Base-by-base conservation (phyloP, 495 filamentous ascomycete genomes). In the Penicillium bovifimosum region DNA sequence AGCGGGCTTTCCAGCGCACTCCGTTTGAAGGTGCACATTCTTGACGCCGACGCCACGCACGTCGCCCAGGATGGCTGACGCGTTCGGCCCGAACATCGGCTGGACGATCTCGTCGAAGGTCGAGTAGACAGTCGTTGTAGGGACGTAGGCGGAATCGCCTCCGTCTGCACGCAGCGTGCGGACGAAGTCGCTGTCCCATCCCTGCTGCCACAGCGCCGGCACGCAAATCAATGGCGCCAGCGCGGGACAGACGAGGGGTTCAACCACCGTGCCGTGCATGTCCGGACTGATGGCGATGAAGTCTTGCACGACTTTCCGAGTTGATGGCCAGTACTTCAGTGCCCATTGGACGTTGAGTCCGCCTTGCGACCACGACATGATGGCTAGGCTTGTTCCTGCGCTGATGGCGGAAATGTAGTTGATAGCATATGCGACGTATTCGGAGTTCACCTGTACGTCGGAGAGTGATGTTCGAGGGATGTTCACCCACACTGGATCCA, bases 241-340 rank as follows among this genome's bases (percentile, higher is more conserved):
- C 10, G 51, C 31, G 27, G 62, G 63, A 18, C 66, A 66, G 20
- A 70, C 47, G 6, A 70, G 13, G 27, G 61, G 55, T 0, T 61
- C 61, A 0, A 69, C 29, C 7, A 62, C 33, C 1, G 75, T 76
- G 2, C 77, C 76, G 52, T 75, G 74, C 54, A 73, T 77, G 50
- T 78, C 75, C 1, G 70, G 66, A 9, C 68, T 72, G 41, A 78
- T 64, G 40, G 68, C 42, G 33, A 80, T 67, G 50, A 72, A 67
- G 46, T 79, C 70, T 17, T 57, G 62, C 3, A 71, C 65, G 3
- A 56, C 56, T 20, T 9, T 17, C 4, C 65, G 60, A 0, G 73
- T 71, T 2, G 69, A 73, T 1, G 74, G 76, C 76, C 75, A 81
- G 68, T 80, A 80, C 53, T 78, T 78, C 51, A 75, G 63, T 9